phyloP scores from a whole-genome alignment of 352 stramenopile species.

The Phytophthora colocasiae region DNA sequence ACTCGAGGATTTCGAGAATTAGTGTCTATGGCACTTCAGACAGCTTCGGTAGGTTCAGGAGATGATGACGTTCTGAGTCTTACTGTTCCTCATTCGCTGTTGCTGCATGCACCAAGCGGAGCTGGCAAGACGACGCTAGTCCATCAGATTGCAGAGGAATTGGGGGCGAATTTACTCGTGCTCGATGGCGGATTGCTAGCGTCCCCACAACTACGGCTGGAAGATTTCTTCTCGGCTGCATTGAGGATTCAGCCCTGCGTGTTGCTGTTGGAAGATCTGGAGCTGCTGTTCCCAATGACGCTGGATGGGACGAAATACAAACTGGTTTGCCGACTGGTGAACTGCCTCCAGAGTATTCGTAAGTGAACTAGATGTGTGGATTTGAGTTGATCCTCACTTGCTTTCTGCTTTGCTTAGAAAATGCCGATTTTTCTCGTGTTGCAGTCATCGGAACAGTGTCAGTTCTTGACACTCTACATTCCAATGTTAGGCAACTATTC shows the following conservation, averaged over 20 bases:
- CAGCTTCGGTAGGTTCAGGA: background rate
- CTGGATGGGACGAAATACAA: constrained; percentile 82
- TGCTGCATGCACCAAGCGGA: constrained; percentile 73
- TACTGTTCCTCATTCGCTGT: constrained; percentile 44
- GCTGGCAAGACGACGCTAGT: constrained; percentile 80
- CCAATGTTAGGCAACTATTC: constrained; percentile 78
- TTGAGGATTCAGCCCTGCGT: constrained; percentile 76
- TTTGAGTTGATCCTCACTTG: background rate
- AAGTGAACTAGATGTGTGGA: constrained; percentile 13
- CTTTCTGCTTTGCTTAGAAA: constrained; percentile 28
- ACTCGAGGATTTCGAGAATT: constrained; percentile 47
- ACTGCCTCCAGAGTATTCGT: constrained; percentile 67
- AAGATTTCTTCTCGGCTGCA: constrained; percentile 75
- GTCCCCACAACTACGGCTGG: constrained; percentile 56
- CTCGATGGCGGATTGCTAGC: constrained; percentile 70
- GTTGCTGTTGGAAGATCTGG: constrained; percentile 75
- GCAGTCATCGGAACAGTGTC: constrained; percentile 75
- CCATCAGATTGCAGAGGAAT: constrained; percentile 51
- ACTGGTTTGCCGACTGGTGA: constrained; percentile 66
- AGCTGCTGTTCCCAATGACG: constrained; percentile 74
- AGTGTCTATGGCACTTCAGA: constrained; percentile 6
- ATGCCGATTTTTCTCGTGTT: constrained; percentile 39
- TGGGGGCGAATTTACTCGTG: constrained; percentile 63
- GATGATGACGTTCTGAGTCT: constrained; percentile 9
- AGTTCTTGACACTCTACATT: constrained; percentile 56